A percentile compares a stretch with the other conserved stretches of the same genome.
phyloP scores from a whole-genome alignment of 495 filamentous ascomycete species.

The Evernia prunastri region DNA sequence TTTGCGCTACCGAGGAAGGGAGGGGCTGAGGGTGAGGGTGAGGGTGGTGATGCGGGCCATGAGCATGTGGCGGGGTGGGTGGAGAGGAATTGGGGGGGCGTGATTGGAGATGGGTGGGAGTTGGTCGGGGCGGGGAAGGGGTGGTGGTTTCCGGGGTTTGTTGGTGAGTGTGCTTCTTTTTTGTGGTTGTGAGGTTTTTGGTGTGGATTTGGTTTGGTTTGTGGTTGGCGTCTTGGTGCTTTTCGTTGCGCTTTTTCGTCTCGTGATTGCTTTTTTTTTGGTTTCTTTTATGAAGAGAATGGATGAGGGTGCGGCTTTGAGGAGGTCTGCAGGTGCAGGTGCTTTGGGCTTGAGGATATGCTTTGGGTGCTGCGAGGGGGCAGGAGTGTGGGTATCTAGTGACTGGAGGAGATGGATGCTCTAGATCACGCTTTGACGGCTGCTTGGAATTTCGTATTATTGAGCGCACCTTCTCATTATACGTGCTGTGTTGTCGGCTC shows the following conservation, averaged over 20 bases:
- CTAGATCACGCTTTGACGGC: too few species aligned
- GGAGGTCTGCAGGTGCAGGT: too few species aligned
- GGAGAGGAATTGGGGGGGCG: constrained; percentile 6
- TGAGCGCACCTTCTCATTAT: not conserved
- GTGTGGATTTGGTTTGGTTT: not conserved
- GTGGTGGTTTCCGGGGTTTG: constrained; percentile 94
- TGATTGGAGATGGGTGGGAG: constrained; percentile 1
- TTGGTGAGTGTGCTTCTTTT: constrained; percentile 47
- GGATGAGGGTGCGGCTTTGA: too few species aligned
- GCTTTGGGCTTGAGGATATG: too few species aligned
- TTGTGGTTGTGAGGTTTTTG: not conserved
- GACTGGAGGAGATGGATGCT: not conserved
- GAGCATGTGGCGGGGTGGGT: constrained; percentile 35
- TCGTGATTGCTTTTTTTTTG: too few species aligned
- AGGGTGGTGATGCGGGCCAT: constrained; percentile 26
- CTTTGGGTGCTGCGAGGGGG: too few species aligned
- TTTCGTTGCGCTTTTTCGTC: too few species aligned
- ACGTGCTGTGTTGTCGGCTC: not conserved
- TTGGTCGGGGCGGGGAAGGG: constrained; percentile 28
- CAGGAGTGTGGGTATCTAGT: too few species aligned
- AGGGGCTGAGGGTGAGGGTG: constrained; percentile 42
- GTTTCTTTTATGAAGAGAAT: too few species aligned
- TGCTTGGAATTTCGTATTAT: too few species aligned
- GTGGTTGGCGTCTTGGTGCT: not conserved
- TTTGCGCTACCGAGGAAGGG: constrained; percentile 31